Evolutionary conservation across 208 protist species (phyloP).

Genomic region (Histomonas meleagridis): DNA sequence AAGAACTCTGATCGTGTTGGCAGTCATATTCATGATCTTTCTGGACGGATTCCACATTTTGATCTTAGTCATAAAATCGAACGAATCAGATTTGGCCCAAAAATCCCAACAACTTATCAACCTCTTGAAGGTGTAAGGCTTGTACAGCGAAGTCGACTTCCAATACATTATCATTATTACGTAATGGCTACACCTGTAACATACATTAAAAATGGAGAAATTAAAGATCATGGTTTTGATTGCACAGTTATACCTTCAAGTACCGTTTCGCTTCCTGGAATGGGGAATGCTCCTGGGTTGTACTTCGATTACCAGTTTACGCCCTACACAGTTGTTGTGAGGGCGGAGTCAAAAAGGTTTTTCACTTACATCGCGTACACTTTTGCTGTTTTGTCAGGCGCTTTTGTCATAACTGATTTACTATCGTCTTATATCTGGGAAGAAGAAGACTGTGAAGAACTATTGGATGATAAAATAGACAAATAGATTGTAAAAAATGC

Average conservation of each 20-base stretch:
- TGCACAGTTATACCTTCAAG: background rate
- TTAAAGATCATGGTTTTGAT: background rate
- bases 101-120: background rate
- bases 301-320: conserved; percentile 1
- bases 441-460: too few relatives aligned
- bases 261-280: background rate
- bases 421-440: too few relatives aligned
- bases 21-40: background rate
- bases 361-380: background rate
- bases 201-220: background rate
- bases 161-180: background rate
- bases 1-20: background rate
- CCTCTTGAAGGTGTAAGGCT: background rate
- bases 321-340: background rate
- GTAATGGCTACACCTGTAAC: background rate
- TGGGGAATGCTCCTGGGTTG: background rate
- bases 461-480: too few relatives aligned
- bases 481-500: too few relatives aligned
- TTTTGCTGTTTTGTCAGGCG: background rate
- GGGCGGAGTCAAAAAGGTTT: background rate
- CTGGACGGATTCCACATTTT: background rate
- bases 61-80: background rate
- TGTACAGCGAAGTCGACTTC: background rate
- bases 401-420: too few relatives aligned
- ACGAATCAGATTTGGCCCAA: background rate